Base-by-base conservation (phyloP, 2,329 filamentous ascomycete species). In the Xylariaceae sp. region DNA sequence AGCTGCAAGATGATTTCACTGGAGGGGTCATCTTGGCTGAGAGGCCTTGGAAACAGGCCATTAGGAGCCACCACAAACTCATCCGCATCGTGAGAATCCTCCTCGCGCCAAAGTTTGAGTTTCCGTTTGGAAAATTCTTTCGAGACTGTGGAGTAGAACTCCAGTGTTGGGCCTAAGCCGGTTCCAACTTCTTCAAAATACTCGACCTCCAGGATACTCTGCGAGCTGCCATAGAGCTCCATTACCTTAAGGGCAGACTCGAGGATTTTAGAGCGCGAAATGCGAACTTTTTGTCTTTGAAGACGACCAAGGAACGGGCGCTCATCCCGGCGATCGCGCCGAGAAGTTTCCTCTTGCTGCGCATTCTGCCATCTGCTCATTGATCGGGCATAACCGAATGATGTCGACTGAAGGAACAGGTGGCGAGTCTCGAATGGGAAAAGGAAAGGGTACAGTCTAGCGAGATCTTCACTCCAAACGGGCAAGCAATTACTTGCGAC, bases 151-250 rank as follows among this genome's bases (percentile, higher is more conserved):
- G 94, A 96, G 72, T 99, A 99, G 70, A 99, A 99, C 68, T 99
- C 94, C 13, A 99, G 80, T 0, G 94, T 99, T 3, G 94, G 94
- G 0, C 94, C 94, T 43, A 99, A 79, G 44, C 94, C 94, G 21
- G 95, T 99, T 53, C 94, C 94, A 19, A 99, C 94, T 72, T 99
- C 94, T 65, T 97, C 94, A 63, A 99, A 99, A 67, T 99, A 99
- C 67, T 99, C 95, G 1, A 99, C 92, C 67, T 99, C 94, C 0
- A 99, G 75, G 26, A 97, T 89, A 68, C 92, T 97, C 55, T 95
- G 89, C 1, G 92, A 95, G n/a, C 89, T 89, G 0, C 94, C 94
- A 65, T 99, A 99, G 2, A 97, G 81, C 64, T 99, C 92, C 92
- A 99, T 97, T 29, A 99, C 94, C 72, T 99, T 99, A 70, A 97